Evolutionary conservation across 2,329 filamentous ascomycete species (phyloP).

Genomic region (Cladosporium sp.): DNA sequence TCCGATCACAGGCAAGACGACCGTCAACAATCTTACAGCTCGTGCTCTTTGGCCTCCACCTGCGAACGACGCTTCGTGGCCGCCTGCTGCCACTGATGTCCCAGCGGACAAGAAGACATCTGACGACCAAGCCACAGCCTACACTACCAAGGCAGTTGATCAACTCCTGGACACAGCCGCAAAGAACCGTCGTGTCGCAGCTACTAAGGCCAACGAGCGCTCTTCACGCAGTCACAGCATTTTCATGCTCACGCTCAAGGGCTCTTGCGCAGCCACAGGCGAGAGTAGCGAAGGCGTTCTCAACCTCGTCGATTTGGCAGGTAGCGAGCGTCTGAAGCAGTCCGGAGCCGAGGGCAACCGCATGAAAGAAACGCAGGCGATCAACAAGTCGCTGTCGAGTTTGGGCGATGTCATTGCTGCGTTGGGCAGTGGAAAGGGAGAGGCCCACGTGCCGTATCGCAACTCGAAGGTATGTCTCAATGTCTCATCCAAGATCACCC

Average conservation of each 20-base stretch:
- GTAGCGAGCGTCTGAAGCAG: constrained; percentile 86
- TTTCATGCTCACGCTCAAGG: constrained; percentile 76
- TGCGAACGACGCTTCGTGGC: constrained; percentile 59
- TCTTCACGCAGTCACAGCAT: constrained; percentile 94
- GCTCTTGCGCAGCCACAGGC: constrained; percentile 70
- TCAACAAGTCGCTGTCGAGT: constrained; percentile 92
- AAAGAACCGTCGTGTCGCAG: constrained; percentile 86
- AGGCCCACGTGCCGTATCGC: constrained; percentile 79
- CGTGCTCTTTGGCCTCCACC: constrained; percentile 76
- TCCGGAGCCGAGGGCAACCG: constrained; percentile 83
- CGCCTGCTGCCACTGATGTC: constrained; percentile 27
- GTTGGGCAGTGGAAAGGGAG: constrained; percentile 75
- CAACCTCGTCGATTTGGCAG: constrained; percentile 93
- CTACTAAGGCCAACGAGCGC: constrained; percentile 95
- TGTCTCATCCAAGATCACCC: neutral
- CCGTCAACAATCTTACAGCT: constrained; percentile 75
- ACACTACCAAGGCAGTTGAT: constrained; percentile 35
- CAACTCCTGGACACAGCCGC: constrained; percentile 69
- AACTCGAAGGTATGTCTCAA: constrained; percentile 77
- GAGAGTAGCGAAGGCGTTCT: constrained; percentile 90
- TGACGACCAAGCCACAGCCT: constrained; percentile 25
- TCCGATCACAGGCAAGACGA: constrained; percentile 76
- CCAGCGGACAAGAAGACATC: neutral
- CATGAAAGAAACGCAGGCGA: constrained; percentile 92
- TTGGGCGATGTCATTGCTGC: constrained; percentile 93